Conservation (phyloP, 805 yeast species). For the Tetrapisispora taiwanensis region DNA sequence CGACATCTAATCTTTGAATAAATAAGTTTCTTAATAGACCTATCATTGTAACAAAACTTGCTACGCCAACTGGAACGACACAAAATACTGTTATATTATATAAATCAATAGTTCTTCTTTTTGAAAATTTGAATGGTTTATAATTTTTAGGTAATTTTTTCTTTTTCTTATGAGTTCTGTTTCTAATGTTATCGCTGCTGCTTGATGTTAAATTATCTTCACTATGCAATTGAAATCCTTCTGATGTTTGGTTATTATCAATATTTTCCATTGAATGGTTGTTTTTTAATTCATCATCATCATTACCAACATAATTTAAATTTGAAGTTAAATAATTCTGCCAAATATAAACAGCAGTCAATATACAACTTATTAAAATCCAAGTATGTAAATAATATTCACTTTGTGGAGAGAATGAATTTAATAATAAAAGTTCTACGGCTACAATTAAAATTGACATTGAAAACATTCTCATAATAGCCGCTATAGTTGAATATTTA, state of each 20-base stretch:
- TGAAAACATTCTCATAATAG: slow-evolving; percentile 75
- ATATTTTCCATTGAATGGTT: slow-evolving; percentile 1
- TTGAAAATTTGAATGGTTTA: slow-evolving; percentile 11
- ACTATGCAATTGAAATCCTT: background rate
- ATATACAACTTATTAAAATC: slow-evolving; percentile 79
- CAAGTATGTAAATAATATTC: slow-evolving; percentile 77
- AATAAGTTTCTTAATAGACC: slow-evolving; percentile 67
- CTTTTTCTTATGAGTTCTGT: background rate
- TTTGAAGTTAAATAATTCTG: slow-evolving; percentile 85
- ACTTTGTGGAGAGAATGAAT: slow-evolving; percentile 61
- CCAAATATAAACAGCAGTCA: slow-evolving; percentile 69
- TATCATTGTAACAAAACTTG: slow-evolving; percentile 86
- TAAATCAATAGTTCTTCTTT: slow-evolving; percentile 62
- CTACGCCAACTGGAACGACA: slow-evolving; percentile 94
- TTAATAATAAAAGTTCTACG: slow-evolving; percentile 55
- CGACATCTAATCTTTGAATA: slow-evolving; percentile 59
- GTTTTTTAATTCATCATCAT: slow-evolving; percentile 7
- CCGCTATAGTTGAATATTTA: slow-evolving; percentile 78
- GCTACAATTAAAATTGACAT: slow-evolving; percentile 67
- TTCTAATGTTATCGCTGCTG: background rate
- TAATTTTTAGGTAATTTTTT: background rate
- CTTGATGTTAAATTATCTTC: background rate
- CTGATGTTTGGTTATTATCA: background rate
- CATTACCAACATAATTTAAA: slow-evolving; percentile 33
- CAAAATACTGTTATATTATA: slow-evolving; percentile 90